These are phyloP conservation scores for Zymoseptoria passerinii DNA, from an alignment of 2,329 filamentous ascomycete species.

Conservation along the genomic window DNA sequence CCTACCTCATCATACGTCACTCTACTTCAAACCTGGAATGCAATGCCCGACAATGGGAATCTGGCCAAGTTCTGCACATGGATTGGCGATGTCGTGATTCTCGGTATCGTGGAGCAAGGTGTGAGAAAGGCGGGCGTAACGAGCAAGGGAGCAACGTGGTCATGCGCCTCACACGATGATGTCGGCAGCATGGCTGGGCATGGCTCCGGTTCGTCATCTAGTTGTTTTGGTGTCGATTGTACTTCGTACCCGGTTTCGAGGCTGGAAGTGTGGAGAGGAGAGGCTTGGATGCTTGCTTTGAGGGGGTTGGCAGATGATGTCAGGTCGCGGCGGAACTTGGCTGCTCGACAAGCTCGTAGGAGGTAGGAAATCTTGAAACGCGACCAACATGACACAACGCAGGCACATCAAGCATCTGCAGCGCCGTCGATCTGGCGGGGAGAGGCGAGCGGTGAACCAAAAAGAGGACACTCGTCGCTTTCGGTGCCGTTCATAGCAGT, in stretches of 20 bases:
- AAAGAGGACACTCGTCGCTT: background rate
- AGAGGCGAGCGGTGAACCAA: too few relatives aligned
- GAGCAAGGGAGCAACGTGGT: background rate
- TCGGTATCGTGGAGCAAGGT: background rate
- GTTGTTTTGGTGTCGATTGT: background rate
- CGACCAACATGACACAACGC: background rate
- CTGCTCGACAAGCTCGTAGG: background rate
- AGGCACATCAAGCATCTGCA: background rate
- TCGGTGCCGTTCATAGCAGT: background rate
- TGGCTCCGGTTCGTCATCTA: background rate
- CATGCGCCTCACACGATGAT: background rate
- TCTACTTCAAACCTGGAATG: background rate
- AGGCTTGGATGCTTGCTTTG: background rate
- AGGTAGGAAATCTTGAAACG: background rate
- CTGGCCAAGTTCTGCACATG: background rate
- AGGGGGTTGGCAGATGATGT: background rate
- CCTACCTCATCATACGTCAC: background rate
- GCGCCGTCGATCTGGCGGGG: background rate
- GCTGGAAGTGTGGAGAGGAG: background rate
- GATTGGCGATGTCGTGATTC: background rate
- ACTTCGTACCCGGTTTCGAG: background rate
- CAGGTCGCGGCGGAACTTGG: background rate
- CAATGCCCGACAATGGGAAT: background rate
- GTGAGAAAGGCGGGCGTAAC: background rate
- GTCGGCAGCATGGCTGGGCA: background rate